Conservation (phyloP, 129 eudicot genomes). For the Escallonia herrerae region DNA sequence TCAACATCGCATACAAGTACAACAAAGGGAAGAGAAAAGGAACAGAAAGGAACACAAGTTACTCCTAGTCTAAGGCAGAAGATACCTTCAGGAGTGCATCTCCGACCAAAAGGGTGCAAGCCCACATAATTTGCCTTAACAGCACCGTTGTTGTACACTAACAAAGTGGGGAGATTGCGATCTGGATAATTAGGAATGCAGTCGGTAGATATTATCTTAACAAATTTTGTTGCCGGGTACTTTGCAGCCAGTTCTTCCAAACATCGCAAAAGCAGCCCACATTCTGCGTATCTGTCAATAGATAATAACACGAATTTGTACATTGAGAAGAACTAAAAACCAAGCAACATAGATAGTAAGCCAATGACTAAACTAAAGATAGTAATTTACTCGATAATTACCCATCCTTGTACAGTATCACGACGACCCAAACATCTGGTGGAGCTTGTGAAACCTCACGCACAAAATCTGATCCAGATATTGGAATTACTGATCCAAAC, state of each 20-base stretch:
- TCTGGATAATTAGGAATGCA: slow-evolving; percentile 98
- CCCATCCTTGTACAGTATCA: slow-evolving; percentile 84
- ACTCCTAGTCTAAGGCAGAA: too few relatives aligned
- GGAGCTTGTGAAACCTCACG: slow-evolving; percentile 97
- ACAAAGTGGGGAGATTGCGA: slow-evolving; percentile 81
- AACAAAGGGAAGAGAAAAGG: too few relatives aligned
- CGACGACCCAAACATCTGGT: slow-evolving; percentile 88
- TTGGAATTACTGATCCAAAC: slow-evolving; percentile 78
- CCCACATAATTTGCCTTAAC: slow-evolving; percentile 91
- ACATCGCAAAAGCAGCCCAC: slow-evolving; percentile 67
- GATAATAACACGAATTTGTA: not conserved
- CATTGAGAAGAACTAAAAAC: not conserved
- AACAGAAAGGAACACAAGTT: too few relatives aligned
- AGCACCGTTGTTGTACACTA: slow-evolving; percentile 84
- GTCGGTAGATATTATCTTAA: slow-evolving; percentile 82
- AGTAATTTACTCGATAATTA: slow-evolving; percentile 12
- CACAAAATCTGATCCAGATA: slow-evolving; percentile 95
- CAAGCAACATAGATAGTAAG: not conserved
- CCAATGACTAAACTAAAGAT: not conserved
- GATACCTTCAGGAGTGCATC: slow-evolving; percentile 97
- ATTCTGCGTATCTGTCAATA: slow-evolving; percentile 55
- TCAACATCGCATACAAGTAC: too few relatives aligned
- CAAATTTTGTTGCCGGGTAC: slow-evolving; percentile 92
- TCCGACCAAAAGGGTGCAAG: slow-evolving; percentile 61
- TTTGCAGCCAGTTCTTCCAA: slow-evolving; percentile 71